Conservation (phyloP, 1,284 basidiomycete genomes). For the Vanrija sp. region DNA sequence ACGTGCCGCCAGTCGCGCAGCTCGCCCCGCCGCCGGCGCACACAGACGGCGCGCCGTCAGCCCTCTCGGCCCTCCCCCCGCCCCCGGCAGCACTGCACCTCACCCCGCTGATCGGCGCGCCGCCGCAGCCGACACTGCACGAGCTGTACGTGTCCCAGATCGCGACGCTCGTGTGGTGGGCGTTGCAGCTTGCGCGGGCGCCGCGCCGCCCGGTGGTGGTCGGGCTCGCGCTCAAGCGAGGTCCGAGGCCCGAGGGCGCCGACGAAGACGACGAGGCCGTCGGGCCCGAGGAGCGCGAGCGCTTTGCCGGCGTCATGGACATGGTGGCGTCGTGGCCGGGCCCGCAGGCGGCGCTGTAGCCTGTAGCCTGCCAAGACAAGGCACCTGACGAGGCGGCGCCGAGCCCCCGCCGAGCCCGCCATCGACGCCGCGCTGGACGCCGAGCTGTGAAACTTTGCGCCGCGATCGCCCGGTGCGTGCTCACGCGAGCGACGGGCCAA, state of each 20-base stretch:
- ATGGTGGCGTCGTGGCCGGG: slow-evolving; percentile 56
- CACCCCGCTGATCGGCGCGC: slow-evolving; percentile 68
- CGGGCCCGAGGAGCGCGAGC: slow-evolving; percentile 53
- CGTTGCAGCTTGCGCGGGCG: slow-evolving; percentile 48
- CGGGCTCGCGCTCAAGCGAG: slow-evolving; percentile 33
- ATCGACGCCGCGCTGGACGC: too few relatives aligned
- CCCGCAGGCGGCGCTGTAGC: slow-evolving; percentile 5
- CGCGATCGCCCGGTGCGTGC: too few relatives aligned
- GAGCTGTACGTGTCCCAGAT: slow-evolving; percentile 80
- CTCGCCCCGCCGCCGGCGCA: slow-evolving; percentile 63
- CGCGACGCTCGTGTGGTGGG: slow-evolving; percentile 74
- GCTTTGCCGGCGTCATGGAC: slow-evolving; percentile 66
- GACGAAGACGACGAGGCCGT: slow-evolving; percentile 52
- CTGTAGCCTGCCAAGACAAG: too few relatives aligned
- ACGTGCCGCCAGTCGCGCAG: slow-evolving; percentile 66
- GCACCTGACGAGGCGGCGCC: too few relatives aligned
- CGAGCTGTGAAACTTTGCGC: too few relatives aligned
- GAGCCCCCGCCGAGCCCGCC: too few relatives aligned
- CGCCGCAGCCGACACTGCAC: slow-evolving; percentile 63
- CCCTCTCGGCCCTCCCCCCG: slow-evolving; percentile 58
- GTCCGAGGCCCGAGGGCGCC: slow-evolving; percentile 11
- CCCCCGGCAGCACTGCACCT: slow-evolving; percentile 70
- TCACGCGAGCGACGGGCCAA: too few relatives aligned
- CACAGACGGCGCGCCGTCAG: slow-evolving; percentile 41
- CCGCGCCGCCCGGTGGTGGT: slow-evolving; percentile 40